These are phyloP conservation scores for Candida dubliniensis DNA, from an alignment of 1,139 yeast species.

Conservation along the genomic window DNA sequence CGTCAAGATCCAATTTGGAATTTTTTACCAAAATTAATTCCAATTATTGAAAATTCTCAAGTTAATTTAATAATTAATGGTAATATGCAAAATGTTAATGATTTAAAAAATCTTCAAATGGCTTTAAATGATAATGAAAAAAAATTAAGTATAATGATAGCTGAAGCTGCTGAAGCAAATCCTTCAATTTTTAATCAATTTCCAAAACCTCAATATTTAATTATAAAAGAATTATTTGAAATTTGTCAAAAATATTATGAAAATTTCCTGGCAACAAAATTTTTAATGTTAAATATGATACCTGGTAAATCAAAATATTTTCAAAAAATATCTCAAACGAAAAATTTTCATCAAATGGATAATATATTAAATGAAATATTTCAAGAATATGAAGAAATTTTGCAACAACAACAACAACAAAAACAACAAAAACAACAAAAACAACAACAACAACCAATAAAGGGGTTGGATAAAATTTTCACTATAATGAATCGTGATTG, in stretches of 20 bases:
- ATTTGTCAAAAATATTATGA: conserved; percentile 60
- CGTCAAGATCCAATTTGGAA: conserved; percentile 76
- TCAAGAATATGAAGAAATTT: conserved; percentile 26
- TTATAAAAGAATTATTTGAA: conserved; percentile 45
- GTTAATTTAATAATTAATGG: conserved; percentile 84
- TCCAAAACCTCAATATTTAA: conserved; percentile 50
- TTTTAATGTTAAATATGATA: conserved; percentile 70
- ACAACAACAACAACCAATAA: background rate
- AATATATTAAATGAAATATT: conserved; percentile 28
- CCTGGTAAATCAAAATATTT: conserved; percentile 75
- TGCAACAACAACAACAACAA: background rate
- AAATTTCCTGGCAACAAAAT: conserved; percentile 73
- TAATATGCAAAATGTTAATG: conserved; percentile 56
- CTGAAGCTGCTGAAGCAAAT: conserved; percentile 84
- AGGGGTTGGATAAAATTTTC: conserved; percentile 17
- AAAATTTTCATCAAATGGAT: conserved; percentile 52
- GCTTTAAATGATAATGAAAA: conserved; percentile 45
- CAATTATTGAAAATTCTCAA: conserved; percentile 59
- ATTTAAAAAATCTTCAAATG: conserved; percentile 53
- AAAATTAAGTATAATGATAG: conserved; percentile 84
- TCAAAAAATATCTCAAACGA: conserved; percentile 56
- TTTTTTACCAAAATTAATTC: conserved; percentile 60
- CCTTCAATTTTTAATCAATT: conserved; percentile 66
- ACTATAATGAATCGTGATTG: conserved; percentile 33
- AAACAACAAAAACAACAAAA: background rate